Base-by-base conservation (phyloP, 352 stramenopile species). In the Peronospora destructor region DNA sequence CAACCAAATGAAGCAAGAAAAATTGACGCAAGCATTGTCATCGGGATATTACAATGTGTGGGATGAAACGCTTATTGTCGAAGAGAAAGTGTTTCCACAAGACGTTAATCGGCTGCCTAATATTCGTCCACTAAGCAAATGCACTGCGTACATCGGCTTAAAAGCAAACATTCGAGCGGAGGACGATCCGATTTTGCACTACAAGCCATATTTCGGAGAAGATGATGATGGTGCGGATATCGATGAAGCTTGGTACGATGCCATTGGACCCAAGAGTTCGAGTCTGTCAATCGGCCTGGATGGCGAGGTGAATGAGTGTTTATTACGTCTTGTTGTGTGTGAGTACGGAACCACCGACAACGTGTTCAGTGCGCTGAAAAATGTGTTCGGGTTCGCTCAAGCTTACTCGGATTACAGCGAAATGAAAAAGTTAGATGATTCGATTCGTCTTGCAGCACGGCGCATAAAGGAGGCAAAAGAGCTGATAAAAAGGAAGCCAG, bases 191-290 rank as follows among this genome's bases (percentile, higher is more conserved):
- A 84, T 91, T 46, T 55, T 97, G 40, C 73, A 81, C 1, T 87
- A 92, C 53, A 71, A 95, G 17, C 91, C 88, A 6, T 97, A 96
- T 62, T 96, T 97, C 61, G 88, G 86, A 14, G 91, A 97, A 58
- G 72, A 96, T 41, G 87, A 96, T 37, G 69, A 75, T 23, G 83
- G 84, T 14, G 82, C 73, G 42, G 73, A 75, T 38, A 91, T 91
- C 26, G 77, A 89, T 28, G 51, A 85, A 25, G 76, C 75, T 36
- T 68, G 76, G 32, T 91, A 91, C 49, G 76, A 87, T 39, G 54
- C 60, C 2, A 64, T 91, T 44, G 53, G 37, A 11, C 46, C 57
- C 36, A 53, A 76, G 34, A 61, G 71, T 28, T 65, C 56, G 2
- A 71, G 28, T 32, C 40, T 73, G 21, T 59, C 53, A 32, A 87